phyloP scores from a whole-genome alignment of 1,284 basidiomycete species.

The Sutorius eximius region DNA sequence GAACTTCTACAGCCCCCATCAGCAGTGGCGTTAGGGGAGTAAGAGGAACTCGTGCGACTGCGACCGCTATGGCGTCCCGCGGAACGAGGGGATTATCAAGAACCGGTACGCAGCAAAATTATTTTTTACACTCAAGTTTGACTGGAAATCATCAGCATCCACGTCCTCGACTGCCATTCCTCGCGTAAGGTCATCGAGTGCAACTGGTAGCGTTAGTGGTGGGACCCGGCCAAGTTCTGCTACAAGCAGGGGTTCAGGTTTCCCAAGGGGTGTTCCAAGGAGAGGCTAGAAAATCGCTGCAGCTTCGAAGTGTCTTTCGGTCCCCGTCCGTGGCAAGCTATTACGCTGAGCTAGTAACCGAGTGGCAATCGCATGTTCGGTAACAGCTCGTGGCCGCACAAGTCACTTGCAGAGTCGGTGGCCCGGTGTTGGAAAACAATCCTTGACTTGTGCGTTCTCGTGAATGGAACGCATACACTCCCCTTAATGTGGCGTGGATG shows the following conservation, averaged over 20 bases:
- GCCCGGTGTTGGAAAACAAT: neutral
- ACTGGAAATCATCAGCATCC: constrained; percentile 16
- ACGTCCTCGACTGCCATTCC: constrained; percentile 19
- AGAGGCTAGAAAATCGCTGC: constrained; percentile 19
- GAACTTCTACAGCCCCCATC: constrained; percentile 33
- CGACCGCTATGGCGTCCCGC: constrained; percentile 37
- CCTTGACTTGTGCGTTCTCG: neutral
- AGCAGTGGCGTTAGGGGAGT: constrained; percentile 55
- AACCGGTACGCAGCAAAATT: constrained; percentile 18
- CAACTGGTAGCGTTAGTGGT: constrained; percentile 27
- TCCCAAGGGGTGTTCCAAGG: constrained; percentile 27
- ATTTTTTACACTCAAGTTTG: constrained; percentile 1
- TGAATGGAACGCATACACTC: constrained; percentile 4
- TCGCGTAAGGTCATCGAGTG: constrained; percentile 31
- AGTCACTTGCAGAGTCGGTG: neutral
- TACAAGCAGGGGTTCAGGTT: constrained; percentile 26
- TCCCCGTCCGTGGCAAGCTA: neutral
- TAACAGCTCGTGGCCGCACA: neutral
- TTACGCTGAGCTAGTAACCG: neutral
- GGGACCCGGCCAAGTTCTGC: constrained; percentile 29
- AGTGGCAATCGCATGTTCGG: neutral
- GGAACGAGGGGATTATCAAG: constrained; percentile 30
- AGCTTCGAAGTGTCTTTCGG: neutral
- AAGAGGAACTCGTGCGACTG: constrained; percentile 51
- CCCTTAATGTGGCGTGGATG: constrained; percentile 2